Evolutionary conservation across 1,284 basidiomycete species (phyloP).

Genomic region (Meira nashicola): DNA sequence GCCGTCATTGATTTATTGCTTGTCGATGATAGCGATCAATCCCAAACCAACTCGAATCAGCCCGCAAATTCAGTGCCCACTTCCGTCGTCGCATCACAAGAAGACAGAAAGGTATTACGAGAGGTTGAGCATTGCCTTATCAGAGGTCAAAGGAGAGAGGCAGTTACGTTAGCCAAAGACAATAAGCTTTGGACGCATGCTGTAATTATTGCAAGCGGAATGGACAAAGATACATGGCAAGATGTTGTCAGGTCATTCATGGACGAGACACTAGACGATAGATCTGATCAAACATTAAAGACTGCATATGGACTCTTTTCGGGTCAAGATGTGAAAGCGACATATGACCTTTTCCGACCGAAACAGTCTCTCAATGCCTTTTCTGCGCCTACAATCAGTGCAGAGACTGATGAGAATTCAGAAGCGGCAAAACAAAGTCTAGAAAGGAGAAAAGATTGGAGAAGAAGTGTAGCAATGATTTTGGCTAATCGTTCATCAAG

Average conservation of each 20-base stretch:
- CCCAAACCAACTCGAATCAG: neutral
- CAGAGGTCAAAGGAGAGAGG: conserved; percentile 75
- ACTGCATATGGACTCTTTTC: conserved; percentile 49
- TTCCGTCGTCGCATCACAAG: conserved; percentile 29
- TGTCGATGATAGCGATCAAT: conserved; percentile 9
- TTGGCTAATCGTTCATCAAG: conserved; percentile 65
- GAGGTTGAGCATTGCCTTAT: conserved; percentile 42
- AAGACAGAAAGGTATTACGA: conserved; percentile 37
- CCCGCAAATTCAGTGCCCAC: neutral
- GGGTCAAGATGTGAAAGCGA: conserved; percentile 26
- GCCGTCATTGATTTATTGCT: conserved; percentile 26
- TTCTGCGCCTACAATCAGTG: conserved; percentile 28
- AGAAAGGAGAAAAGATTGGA: conserved; percentile 62
- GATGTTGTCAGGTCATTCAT: conserved; percentile 83
- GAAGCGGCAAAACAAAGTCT: neutral
- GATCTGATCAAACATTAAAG: conserved; percentile 32
- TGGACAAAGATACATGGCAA: conserved; percentile 90
- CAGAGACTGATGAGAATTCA: conserved; percentile 28
- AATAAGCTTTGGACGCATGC: conserved; percentile 93
- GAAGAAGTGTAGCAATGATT: conserved; percentile 79
- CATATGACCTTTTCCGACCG: conserved; percentile 40
- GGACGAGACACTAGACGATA: conserved; percentile 60
- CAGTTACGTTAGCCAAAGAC: conserved; percentile 81
- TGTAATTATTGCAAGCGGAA: conserved; percentile 84
- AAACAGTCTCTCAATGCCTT: conserved; percentile 24